Evolutionary conservation across 345 rosid species (phyloP).

Genomic region (Draba incana): DNA sequence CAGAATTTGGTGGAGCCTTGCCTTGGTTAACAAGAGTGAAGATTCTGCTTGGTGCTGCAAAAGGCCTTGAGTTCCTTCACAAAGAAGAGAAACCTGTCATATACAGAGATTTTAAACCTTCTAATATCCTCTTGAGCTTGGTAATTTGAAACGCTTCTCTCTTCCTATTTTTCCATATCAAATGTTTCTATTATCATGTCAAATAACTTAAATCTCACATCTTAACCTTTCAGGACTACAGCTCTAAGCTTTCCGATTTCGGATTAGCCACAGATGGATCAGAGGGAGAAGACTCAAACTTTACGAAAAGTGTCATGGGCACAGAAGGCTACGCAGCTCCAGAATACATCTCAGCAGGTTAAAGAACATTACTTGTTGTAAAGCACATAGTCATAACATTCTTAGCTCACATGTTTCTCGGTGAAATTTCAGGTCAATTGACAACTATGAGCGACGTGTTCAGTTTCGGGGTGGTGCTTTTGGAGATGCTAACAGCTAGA

Average conservation of each 20-base stretch:
- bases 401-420: conserved; percentile 34
- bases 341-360: conserved; percentile 58
- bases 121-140: conserved; percentile 70
- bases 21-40: conserved; percentile 87
- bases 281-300: conserved; percentile 56
- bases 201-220: conserved; percentile 6
- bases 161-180: not conserved
- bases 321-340: conserved; percentile 69
- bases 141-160: conserved; percentile 45
- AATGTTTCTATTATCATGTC: conserved; percentile 2
- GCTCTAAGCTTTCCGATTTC: conserved; percentile 62
- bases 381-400: not conserved
- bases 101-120: conserved; percentile 79
- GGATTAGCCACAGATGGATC: conserved; percentile 69
- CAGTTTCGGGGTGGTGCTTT: conserved; percentile 80
- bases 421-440: conserved; percentile 60
- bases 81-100: conserved; percentile 74
- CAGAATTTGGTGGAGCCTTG: conserved; percentile 64
- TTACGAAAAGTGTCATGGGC: conserved; percentile 62
- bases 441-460: conserved; percentile 78
- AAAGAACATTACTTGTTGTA: not conserved
- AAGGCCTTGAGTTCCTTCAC: conserved; percentile 83
- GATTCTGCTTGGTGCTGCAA: conserved; percentile 82
- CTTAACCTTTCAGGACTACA: conserved; percentile 48
- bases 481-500: conserved; percentile 72